These are phyloP conservation scores for Maudiozyma pseudohumilis DNA, from an alignment of 805 yeast genomes.

Conservation along the genomic window DNA sequence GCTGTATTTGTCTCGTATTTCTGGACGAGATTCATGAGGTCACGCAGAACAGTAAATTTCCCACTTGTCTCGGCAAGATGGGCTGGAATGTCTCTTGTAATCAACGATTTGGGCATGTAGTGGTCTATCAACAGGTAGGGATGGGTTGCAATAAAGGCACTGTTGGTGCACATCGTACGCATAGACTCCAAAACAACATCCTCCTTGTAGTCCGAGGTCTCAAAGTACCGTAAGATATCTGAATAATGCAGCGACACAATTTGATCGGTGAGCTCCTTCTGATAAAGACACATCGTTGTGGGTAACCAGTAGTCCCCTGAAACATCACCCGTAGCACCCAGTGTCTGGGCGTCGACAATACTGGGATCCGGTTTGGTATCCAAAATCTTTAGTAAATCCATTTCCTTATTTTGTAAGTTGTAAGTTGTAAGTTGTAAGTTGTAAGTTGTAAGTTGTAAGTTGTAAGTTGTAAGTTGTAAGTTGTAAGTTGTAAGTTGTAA, in stretches of 20 bases:
- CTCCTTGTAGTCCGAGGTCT: constrained; percentile 39
- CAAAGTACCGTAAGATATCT: constrained; percentile 81
- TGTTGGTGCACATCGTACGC: constrained; percentile 62
- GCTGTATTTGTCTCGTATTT: constrained; percentile 46
- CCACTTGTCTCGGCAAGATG: constrained; percentile 73
- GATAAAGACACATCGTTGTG: constrained; percentile 78
- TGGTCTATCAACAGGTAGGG: constrained; percentile 81
- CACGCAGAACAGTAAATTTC: constrained; percentile 63
- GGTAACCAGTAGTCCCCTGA: constrained; percentile 65
- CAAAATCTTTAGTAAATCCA: constrained; percentile 68
- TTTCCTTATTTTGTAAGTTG: too few relatives aligned
- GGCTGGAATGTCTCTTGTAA: constrained; percentile 58
- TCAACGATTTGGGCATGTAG: constrained; percentile 70
- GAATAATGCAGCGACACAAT: constrained; percentile 85
- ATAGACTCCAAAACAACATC: constrained; percentile 64
- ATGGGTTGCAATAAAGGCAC: constrained; percentile 75
- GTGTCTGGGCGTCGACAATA: constrained; percentile 49
- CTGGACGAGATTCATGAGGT: constrained; percentile 48
- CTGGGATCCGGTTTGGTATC: constrained; percentile 83
- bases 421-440: too few relatives aligned
- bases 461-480: too few relatives aligned
- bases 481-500: too few relatives aligned
- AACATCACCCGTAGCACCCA: constrained; percentile 26
- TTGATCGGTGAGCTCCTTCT: constrained; percentile 81
- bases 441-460: too few relatives aligned